phyloP scores from a whole-genome alignment of 129 eudicot genomes.

The Flaveria trinervia region DNA sequence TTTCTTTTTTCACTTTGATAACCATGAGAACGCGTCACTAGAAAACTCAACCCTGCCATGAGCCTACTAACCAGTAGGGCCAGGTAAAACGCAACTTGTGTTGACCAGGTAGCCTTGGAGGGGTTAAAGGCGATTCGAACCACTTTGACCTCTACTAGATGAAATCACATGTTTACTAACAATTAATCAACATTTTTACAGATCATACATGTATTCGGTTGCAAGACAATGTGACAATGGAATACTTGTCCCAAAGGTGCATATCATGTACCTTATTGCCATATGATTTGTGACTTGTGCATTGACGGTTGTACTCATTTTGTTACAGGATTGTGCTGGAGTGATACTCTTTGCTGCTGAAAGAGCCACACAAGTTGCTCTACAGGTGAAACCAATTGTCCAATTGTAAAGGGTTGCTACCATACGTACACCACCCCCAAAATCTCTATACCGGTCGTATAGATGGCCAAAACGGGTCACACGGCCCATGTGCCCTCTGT shows the following conservation, averaged over 20 bases:
- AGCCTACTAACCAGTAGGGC: background rate
- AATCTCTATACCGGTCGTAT: too few species aligned
- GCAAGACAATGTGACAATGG: slow-evolving; percentile 95
- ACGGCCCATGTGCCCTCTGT: too few species aligned
- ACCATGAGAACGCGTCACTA: background rate
- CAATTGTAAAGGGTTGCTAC: background rate
- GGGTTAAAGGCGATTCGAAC: too few species aligned
- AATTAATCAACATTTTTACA: slow-evolving; percentile 32
- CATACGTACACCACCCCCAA: too few species aligned
- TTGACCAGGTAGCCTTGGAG: background rate
- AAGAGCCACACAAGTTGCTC: slow-evolving; percentile 98
- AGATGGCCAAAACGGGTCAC: too few species aligned
- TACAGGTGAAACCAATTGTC: slow-evolving; percentile 59
- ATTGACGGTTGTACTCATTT: background rate
- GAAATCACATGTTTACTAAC: background rate
- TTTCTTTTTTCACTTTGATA: background rate
- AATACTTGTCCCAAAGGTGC: slow-evolving; percentile 71
- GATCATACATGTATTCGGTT: slow-evolving; percentile 86
- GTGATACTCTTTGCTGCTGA: slow-evolving; percentile 87
- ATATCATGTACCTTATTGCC: background rate
- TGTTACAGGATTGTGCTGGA: slow-evolving; percentile 84
- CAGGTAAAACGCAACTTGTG: background rate
- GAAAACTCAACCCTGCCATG: background rate
- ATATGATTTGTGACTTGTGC: background rate
- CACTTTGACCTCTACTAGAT: too few species aligned